Conservation (phyloP, 345 rosid species). For the Lenwebbia sp. region DNA sequence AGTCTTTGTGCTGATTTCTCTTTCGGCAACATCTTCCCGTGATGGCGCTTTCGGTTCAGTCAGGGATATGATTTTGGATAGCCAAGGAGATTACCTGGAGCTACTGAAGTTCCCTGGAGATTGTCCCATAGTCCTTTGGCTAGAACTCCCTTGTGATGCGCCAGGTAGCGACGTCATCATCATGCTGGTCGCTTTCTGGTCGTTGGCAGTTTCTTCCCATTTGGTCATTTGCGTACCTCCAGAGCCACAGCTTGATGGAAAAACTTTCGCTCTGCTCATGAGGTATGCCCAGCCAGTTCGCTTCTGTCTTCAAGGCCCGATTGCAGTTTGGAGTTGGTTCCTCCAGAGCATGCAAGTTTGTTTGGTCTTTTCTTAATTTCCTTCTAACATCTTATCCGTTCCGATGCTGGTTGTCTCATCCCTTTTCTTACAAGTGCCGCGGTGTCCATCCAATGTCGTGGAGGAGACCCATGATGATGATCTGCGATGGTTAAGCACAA, state of each 20-base stretch:
- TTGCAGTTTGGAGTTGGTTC: not conserved
- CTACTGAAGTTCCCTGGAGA: no score
- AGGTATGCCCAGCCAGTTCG: not conserved
- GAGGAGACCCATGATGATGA: not conserved
- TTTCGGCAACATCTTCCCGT: no score
- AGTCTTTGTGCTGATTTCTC: no score
- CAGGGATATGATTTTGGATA: no score
- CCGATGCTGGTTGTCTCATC: not conserved
- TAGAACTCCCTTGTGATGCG: no score
- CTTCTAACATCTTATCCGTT: not conserved
- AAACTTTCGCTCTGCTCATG: not conserved
- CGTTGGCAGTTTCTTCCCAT: no score
- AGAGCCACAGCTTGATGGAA: not conserved
- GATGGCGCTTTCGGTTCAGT: no score
- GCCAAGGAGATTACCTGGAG: no score
- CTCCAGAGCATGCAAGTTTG: not conserved
- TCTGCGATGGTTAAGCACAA: not conserved
- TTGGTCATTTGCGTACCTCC: not conserved
- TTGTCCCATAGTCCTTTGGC: no score
- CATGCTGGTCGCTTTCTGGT: no score
- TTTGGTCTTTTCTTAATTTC: not conserved
- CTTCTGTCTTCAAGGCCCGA: not conserved
- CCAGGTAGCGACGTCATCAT: no score
- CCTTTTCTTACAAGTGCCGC: not conserved
- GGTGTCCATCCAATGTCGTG: not conserved